phyloP scores from a whole-genome alignment of 257 asterid genomes.

The Scutellaria barbata region DNA sequence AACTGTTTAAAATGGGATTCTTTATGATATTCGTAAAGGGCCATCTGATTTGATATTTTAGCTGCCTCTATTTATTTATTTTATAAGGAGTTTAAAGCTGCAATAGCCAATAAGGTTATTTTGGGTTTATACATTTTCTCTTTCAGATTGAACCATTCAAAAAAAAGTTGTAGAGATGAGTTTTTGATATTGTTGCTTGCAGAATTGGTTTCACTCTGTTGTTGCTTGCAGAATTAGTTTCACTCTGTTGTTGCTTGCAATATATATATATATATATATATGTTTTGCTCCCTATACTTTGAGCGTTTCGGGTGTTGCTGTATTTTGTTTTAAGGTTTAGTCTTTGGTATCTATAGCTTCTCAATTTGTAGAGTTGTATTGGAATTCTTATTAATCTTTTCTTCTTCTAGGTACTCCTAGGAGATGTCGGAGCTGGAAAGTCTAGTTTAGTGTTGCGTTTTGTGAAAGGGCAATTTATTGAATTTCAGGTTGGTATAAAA shows the following conservation, averaged over 20 bases:
- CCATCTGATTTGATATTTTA: constrained; percentile 4
- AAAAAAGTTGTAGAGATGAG: background rate
- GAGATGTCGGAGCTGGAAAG: constrained; percentile 93
- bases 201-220: background rate
- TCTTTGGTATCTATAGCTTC: background rate
- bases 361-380: constrained; percentile 28
- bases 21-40: constrained; percentile 7
- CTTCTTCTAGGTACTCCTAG: constrained; percentile 70
- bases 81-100: background rate
- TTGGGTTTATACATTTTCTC: background rate
- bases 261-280: too few species aligned
- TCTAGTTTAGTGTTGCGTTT: constrained; percentile 85
- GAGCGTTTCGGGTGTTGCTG: background rate
- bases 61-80: background rate
- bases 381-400: background rate
- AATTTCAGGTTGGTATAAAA: constrained; percentile 69
- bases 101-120: background rate
- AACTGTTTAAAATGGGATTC: background rate
- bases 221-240: constrained; percentile 2
- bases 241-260: constrained; percentile 1
- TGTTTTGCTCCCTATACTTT: background rate
- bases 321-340: constrained; percentile 8
- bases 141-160: background rate
- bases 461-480: constrained; percentile 84
- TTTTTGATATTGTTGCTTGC: background rate